Evolutionary conservation across 23 red algal genomes (phyloP).

Genomic region (Gracilaria vermiculophylla): DNA sequence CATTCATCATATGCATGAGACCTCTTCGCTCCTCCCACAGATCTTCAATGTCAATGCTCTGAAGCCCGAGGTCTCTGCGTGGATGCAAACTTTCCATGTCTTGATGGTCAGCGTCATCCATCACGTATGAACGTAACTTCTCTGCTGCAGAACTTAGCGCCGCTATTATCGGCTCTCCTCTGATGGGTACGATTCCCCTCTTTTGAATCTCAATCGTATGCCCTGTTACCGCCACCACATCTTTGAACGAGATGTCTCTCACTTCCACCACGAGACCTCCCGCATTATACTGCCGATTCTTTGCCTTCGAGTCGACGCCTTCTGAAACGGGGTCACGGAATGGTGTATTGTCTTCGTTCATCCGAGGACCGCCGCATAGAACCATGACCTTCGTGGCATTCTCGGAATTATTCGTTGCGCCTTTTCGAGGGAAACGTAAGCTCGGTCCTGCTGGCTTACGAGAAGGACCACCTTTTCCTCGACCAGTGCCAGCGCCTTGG

Average conservation of each 20-base stretch:
- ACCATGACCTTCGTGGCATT: constrained; percentile 1
- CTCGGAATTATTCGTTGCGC: background rate
- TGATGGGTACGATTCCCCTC: constrained; percentile 59
- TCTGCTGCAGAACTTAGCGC: constrained; percentile 70
- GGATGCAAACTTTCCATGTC: constrained; percentile 35
- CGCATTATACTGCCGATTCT: constrained; percentile 22
- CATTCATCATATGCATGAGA: constrained; percentile 28
- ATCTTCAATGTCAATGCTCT: constrained; percentile 54
- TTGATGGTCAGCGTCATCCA: background rate
- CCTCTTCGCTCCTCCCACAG: constrained; percentile 65
- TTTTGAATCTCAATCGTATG: constrained; percentile 44
- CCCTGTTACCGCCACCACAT: constrained; percentile 2
- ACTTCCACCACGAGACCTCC: constrained; percentile 49
- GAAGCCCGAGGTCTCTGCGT: constrained; percentile 56
- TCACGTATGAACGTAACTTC: constrained; percentile 49
- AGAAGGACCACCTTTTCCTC: background rate
- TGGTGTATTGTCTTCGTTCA: constrained; percentile 19
- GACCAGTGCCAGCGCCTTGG: background rate
- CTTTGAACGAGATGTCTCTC: background rate
- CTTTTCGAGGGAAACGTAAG: background rate
- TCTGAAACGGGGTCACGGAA: constrained; percentile 9
- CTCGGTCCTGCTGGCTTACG: background rate
- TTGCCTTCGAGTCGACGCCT: constrained; percentile 5
- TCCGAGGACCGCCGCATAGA: constrained; percentile 23
- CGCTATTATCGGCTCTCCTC: constrained; percentile 54